Base-by-base conservation (phyloP, 2,329 filamentous ascomycete species). In the Lasiodiplodia sp. region DNA sequence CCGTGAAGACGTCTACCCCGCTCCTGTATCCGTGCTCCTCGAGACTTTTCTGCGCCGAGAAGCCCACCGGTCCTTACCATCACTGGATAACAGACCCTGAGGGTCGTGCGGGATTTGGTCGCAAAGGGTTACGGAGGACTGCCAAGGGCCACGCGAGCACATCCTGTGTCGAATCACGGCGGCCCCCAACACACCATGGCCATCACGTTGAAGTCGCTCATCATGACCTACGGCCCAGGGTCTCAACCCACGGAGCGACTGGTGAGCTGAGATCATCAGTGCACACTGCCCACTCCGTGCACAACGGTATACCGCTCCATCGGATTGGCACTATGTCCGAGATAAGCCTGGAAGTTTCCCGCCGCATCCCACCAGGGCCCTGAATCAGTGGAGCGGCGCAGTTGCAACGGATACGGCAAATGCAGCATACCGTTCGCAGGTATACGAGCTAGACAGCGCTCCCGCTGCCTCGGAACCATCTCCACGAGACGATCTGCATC, bases 311-410 rank as follows among this genome's bases (percentile, higher is more conserved):
- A n/a, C 25, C 40, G 44, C 58, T 34, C 58, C 58, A 63, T n/a
- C 11, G 16, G 40, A 51, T 51, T 63, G 58, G 58, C 57, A 49
- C 40, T 49, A 63, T 44, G 40, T 34, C 25, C 58, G 58, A 63
- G 58, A 63, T 63, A 63, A 63, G 49, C 47, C 60, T 64, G 31
- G 60, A 23, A 28, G 18, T 28, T 51, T 34, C 44, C 44, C 44
- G 58, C 44, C 37, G 3, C 40, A 52, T 16, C 60, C 18, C 16
- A 18, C 47, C 23, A 12, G 23, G 25, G 31, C 6, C 12, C 60
- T 64, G 60, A 64, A 37, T 64, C 60, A 52, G 44, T 25, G 44
- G 44, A 37, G 60, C 60, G 60, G 58, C 58, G 23, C 60, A 64
- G 31, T 11, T 21, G 21, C 47, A n/a, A 21, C 60, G 28, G 60